A percentile compares a stretch with the other conserved stretches of the same genome.
Conservation (phyloP, 2,329 filamentous ascomycete species). For the Arachnopeziza araneosa region DNA sequence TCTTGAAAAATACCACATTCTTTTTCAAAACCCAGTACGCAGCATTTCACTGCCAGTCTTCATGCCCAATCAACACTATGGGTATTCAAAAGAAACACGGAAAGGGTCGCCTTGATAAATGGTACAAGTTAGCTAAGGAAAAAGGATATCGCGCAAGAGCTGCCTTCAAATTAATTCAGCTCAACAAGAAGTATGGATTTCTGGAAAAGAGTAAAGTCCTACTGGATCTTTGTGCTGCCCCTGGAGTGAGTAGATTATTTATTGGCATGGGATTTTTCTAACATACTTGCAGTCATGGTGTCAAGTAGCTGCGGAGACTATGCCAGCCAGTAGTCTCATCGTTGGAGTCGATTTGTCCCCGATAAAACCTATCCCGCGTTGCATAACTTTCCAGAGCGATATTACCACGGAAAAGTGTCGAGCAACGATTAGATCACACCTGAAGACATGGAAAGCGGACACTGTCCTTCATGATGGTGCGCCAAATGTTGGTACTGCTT, state of each 20-base stretch:
- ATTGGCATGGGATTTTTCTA: conserved; percentile 12
- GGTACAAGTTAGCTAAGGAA: conserved; percentile 97
- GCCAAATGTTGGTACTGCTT: conserved; percentile 95
- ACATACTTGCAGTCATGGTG: conserved; percentile 69
- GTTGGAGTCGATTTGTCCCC: conserved; percentile 90
- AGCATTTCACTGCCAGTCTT: neutral
- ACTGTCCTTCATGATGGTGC: conserved; percentile 95
- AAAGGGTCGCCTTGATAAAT: conserved; percentile 97
- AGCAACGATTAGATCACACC: conserved; percentile 77
- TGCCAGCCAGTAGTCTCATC: conserved; percentile 86
- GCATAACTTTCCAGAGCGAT: conserved; percentile 94
- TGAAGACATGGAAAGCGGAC: conserved; percentile 96
- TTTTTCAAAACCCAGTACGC: neutral
- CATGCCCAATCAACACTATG: conserved; percentile 47
- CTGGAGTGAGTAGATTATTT: conserved; percentile 59
- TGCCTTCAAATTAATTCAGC: conserved; percentile 94
- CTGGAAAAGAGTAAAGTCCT: conserved; percentile 94
- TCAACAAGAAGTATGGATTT: conserved; percentile 99
- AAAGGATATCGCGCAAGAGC: conserved; percentile 94
- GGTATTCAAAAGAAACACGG: conserved; percentile 98
- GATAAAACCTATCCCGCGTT: conserved; percentile 91
- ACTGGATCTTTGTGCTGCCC: conserved; percentile 94
- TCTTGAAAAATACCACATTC: neutral
- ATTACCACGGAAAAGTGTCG: conserved; percentile 97
- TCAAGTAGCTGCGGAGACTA: conserved; percentile 91